Conservation (phyloP, 441 rosid genomes). For the Erodium chrysanthum region DNA sequence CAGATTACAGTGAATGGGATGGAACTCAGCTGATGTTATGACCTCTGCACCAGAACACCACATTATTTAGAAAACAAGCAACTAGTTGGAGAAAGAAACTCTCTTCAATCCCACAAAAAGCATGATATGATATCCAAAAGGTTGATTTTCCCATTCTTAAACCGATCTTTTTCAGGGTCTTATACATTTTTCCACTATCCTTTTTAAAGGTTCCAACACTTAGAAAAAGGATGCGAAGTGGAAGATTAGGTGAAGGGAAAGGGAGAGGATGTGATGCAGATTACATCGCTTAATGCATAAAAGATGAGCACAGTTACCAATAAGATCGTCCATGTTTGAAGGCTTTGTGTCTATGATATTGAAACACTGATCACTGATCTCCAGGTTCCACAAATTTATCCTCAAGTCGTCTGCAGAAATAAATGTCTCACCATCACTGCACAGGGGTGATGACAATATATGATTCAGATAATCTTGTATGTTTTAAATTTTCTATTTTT, state of each 20-base stretch:
- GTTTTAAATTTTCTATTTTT: not conserved
- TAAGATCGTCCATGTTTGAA: constrained; percentile 60
- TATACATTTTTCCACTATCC: no score
- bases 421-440: constrained; percentile 72
- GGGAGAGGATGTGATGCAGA: not conserved
- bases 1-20: constrained; percentile 56
- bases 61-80: constrained; percentile 12
- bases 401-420: constrained; percentile 69
- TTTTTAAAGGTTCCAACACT: no score
- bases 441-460: constrained; percentile 20
- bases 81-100: not conserved
- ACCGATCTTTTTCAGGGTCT: not conserved
- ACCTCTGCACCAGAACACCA: constrained; percentile 43
- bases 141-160: not conserved
- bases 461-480: constrained; percentile 11
- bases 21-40: constrained; percentile 64
- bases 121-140: not conserved
- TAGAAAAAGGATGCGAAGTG: no score
- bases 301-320: constrained; percentile 33
- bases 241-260: not conserved
- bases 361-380: constrained; percentile 53
- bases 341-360: constrained; percentile 70
- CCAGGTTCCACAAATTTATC: constrained; percentile 68
- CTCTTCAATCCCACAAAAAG: not conserved
- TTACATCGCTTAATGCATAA: not conserved